Evolutionary conservation across 2,329 filamentous ascomycete genomes (phyloP).

Genomic region (Whalleya microplaca): DNA sequence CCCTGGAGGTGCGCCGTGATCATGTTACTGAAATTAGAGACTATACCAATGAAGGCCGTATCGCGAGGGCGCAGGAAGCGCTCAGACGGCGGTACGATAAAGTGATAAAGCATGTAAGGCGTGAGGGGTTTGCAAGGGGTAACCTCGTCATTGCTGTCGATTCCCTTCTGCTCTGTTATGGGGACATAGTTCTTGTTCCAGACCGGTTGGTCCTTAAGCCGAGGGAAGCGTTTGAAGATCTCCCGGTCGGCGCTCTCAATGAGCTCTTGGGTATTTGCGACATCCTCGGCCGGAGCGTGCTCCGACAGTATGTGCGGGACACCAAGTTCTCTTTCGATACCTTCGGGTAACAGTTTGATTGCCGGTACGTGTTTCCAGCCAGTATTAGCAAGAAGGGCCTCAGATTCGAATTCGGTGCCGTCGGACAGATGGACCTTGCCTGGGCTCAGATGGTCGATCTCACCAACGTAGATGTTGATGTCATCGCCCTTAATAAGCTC

Average conservation of each 20-base stretch:
- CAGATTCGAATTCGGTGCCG: slow-evolving; percentile 44
- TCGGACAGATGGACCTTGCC: slow-evolving; percentile 50
- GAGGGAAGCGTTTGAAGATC: slow-evolving; percentile 55
- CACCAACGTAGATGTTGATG: slow-evolving; percentile 59
- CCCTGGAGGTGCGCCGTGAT: slow-evolving; percentile 51
- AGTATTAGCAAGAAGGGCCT: slow-evolving; percentile 58
- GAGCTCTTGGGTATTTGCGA: slow-evolving; percentile 44
- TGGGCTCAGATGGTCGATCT: slow-evolving; percentile 52
- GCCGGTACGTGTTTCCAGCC: slow-evolving; percentile 54
- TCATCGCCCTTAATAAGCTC: slow-evolving; percentile 56
- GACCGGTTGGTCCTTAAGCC: slow-evolving; percentile 49
- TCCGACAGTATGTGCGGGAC: slow-evolving; percentile 43
- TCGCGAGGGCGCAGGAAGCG: slow-evolving; percentile 42
- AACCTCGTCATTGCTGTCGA: slow-evolving; percentile 28
- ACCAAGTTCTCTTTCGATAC: slow-evolving; percentile 48
- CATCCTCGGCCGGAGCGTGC: slow-evolving; percentile 31
- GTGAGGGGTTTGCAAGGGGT: slow-evolving; percentile 28
- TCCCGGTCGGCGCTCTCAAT: slow-evolving; percentile 49
- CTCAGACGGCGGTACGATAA: slow-evolving; percentile 46
- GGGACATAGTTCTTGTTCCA: slow-evolving; percentile 51
- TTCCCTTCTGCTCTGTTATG: slow-evolving; percentile 41
- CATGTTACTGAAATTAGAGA: slow-evolving; percentile 49
- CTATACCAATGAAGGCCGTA: slow-evolving; percentile 52
- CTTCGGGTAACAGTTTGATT: slow-evolving; percentile 50
- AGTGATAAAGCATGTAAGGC: slow-evolving; percentile 49